Evolutionary conservation across 768 basidiomycete genomes (phyloP).

Genomic region (Hemileccinum rubropunctum): DNA sequence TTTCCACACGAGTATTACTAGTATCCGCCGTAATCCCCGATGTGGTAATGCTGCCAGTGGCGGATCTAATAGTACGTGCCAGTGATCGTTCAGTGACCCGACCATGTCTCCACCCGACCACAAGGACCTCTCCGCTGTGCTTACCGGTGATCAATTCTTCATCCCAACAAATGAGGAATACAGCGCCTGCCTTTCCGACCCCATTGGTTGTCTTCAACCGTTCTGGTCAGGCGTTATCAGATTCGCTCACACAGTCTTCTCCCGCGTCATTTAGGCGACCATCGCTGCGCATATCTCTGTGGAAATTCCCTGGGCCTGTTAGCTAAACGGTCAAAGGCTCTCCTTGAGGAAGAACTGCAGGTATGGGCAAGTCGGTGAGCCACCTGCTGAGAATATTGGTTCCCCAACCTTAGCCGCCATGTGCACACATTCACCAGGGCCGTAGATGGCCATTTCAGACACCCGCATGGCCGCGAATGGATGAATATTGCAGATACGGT

Average conservation of each 20-base stretch:
- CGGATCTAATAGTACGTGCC: no score
- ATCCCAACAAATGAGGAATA: conserved; percentile 54
- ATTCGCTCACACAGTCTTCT: conserved; percentile 14
- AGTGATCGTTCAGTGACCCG: background rate
- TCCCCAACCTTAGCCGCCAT: conserved; percentile 2
- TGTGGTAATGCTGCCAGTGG: conserved; percentile 15
- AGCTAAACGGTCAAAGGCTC: conserved; percentile 65
- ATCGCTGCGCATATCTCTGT: conserved; percentile 78
- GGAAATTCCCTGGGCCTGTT: conserved; percentile 93
- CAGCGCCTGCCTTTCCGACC: conserved; percentile 37
- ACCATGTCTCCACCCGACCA: conserved; percentile 16
- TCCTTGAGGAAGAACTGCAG: conserved; percentile 79
- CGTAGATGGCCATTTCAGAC: conserved; percentile 86
- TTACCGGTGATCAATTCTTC: conserved; percentile 53
- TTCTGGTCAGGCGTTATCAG: background rate
- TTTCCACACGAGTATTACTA: no score
- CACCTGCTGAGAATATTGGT: conserved; percentile 9
- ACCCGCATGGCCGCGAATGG: conserved; percentile 86
- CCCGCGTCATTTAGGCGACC: conserved; percentile 36
- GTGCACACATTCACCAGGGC: conserved; percentile 46
- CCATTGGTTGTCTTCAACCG: conserved; percentile 37
- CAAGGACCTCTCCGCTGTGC: conserved; percentile 25
- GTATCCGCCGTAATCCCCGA: conserved; percentile 1
- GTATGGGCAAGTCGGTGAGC: conserved; percentile 77
- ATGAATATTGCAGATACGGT: conserved; percentile 70